Base-by-base conservation (phyloP, 345 rosid species). In the Euclidium syriacum region DNA sequence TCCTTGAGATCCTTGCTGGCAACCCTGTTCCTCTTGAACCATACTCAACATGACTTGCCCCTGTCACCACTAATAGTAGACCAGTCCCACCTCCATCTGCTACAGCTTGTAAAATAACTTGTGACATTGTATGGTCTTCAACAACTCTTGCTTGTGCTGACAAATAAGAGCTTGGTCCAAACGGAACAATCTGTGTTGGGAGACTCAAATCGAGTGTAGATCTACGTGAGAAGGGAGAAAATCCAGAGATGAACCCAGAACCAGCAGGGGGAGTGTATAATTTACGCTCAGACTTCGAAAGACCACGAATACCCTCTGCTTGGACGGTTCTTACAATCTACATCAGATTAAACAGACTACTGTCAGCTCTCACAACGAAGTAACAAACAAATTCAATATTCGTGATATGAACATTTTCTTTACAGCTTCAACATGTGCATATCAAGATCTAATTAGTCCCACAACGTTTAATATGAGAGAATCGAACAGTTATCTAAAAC, bases 291-390 rank as follows among this genome's bases (percentile, higher is more conserved):
- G 80, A 85, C 76, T 83, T 82, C 19, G 96, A 86, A 30, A 89
- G 95, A 50, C 96, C 95, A 26, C 70, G 86, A 30, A 92, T 83
- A 34, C 98, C 96, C 62, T 89, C 96, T 7, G 96, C 89, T 80
- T 84, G 95, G 41, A 89, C 98, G 49, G 94, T 85, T 77, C 98
- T 75, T 58, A 89, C 58, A 55, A 92, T 81, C 96, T 92, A 56
- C 53, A 46, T 55, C 39, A 73, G 27, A 78, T 49, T 30, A 48
- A 64, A 8, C 6, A 44, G 50, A 52, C 3, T 53, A 6, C 16
- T 61, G 46, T 60, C 48, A 68, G 19, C 50, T 52, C 55, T 18
- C 38, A 34, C 38, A 34, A 18, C 47, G 43, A 17, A 52, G 30
- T 20, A 15, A 10, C 19, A 58, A 42, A 18, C 42, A 42, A 42